Percentiles rank a stretch among this genome's conserved stretches.
Conservation (phyloP, 2,329 filamentous ascomycete species). For the Fonsecaea multimorphosa region DNA sequence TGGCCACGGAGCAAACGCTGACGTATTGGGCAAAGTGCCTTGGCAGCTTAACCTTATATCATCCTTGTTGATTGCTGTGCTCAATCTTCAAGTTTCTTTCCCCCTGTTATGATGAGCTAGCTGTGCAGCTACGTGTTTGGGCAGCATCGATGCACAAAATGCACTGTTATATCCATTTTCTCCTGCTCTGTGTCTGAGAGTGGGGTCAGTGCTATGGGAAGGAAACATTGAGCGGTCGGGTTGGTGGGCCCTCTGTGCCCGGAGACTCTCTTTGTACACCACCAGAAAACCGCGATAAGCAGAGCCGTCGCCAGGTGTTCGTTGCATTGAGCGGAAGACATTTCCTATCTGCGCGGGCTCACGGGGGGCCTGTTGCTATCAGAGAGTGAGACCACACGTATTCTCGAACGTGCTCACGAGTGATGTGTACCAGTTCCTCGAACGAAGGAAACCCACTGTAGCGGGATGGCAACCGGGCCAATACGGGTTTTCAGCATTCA, state of each 20-base stretch:
- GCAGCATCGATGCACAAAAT: background rate
- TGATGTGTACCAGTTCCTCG: slow-evolving; percentile 6
- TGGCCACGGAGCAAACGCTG: background rate
- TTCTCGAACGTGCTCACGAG: background rate
- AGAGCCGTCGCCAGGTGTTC: background rate
- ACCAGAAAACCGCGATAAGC: background rate
- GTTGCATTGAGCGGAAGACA: background rate
- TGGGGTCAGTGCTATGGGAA: no score
- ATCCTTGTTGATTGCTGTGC: background rate
- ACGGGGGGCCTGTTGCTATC: no score
- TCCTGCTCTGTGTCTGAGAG: background rate
- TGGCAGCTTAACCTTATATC: slow-evolving; percentile 5
- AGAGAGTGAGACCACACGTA: no score
- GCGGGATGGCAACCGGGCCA: slow-evolving; percentile 6
- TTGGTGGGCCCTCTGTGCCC: background rate
- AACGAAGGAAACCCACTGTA: slow-evolving; percentile 9
- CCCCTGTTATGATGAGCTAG: background rate
- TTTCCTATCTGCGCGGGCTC: background rate
- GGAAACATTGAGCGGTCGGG: no score
- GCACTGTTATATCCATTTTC: background rate
- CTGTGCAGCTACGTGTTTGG: background rate
- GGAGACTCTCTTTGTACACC: background rate
- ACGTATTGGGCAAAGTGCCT: slow-evolving; percentile 3
- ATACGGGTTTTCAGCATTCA: slow-evolving; percentile 8
- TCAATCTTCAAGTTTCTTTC: background rate